These are phyloP conservation scores for Salvia rosmarinus DNA, from an alignment of 257 asterid species.

Conservation along the genomic window DNA sequence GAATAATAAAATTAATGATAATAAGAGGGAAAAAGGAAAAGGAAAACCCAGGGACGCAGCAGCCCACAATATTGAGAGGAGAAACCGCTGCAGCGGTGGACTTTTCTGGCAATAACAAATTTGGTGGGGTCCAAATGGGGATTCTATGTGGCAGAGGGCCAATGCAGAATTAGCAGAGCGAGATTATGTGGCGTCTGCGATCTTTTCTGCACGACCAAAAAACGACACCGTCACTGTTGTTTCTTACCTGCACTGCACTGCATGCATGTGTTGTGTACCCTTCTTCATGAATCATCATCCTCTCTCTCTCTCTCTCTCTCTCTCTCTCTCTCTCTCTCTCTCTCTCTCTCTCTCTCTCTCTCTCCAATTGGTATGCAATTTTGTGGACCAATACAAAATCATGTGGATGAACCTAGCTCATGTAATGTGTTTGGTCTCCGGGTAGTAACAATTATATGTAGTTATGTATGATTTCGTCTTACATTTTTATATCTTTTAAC, in stretches of 20 bases:
- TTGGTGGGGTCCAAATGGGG: constrained; percentile 27
- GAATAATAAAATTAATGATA: background rate
- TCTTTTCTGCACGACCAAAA: constrained; percentile 13
- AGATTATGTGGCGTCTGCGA: constrained; percentile 23
- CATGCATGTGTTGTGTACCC: constrained; percentile 3
- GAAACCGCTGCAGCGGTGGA: constrained; percentile 41
- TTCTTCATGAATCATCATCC: background rate
- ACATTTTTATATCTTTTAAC: no score
- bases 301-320: background rate
- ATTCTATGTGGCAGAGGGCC: constrained; percentile 24
- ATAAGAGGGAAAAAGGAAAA: background rate
- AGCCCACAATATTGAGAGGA: constrained; percentile 46
- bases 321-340: background rate
- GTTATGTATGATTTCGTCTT: no score
- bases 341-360: background rate
- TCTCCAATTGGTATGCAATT: background rate
- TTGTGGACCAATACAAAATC: background rate
- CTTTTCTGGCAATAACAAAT: constrained; percentile 22
- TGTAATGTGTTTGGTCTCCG: no score
- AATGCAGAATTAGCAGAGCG: background rate
- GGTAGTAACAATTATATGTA: no score
- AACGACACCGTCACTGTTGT: constrained; percentile 32
- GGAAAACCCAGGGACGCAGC: constrained; percentile 10
- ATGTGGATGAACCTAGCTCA: no score
- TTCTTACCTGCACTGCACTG: constrained; percentile 5